Conservation (phyloP, 73 alveolate genomes). For the Uronychia binucleata region DNA sequence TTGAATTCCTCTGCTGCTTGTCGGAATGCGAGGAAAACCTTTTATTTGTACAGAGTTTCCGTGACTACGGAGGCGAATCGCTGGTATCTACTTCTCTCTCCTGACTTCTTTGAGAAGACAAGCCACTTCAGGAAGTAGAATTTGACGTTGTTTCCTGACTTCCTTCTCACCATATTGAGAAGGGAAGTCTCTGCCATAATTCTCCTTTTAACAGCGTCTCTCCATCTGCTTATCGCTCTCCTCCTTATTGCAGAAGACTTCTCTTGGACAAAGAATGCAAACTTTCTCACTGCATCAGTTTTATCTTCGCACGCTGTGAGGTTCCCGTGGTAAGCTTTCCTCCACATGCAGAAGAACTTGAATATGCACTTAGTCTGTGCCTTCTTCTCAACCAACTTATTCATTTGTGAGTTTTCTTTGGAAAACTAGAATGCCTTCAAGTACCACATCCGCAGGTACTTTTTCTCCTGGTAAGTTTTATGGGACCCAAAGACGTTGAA, state of each 20-base stretch:
- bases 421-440: slow-evolving; percentile 45
- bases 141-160: slow-evolving; percentile 13
- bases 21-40: slow-evolving; percentile 53
- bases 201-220: slow-evolving; percentile 8
- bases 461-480: not conserved
- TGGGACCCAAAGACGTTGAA: not conserved
- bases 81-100: slow-evolving; percentile 36
- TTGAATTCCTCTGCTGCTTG: slow-evolving; percentile 31
- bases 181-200: slow-evolving; percentile 12
- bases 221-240: slow-evolving; percentile 49
- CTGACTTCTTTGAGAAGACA: not conserved
- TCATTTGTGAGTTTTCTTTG: slow-evolving; percentile 39
- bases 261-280: slow-evolving; percentile 7
- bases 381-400: slow-evolving; percentile 30
- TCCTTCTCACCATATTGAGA: slow-evolving; percentile 6
- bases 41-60: slow-evolving; percentile 26
- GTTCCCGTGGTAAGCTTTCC: slow-evolving; percentile 33
- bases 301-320: slow-evolving; percentile 30
- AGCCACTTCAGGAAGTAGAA: slow-evolving; percentile 16
- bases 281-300: slow-evolving; percentile 23
- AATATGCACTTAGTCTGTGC: slow-evolving; percentile 26
- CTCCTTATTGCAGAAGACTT: slow-evolving; percentile 12
- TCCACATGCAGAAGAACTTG: slow-evolving; percentile 55
- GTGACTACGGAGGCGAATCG: slow-evolving; percentile 24
- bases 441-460: slow-evolving; percentile 43